Base-by-base conservation (phyloP, 1,284 basidiomycete species). In the Microbotryum lychnidis-dioicae region DNA sequence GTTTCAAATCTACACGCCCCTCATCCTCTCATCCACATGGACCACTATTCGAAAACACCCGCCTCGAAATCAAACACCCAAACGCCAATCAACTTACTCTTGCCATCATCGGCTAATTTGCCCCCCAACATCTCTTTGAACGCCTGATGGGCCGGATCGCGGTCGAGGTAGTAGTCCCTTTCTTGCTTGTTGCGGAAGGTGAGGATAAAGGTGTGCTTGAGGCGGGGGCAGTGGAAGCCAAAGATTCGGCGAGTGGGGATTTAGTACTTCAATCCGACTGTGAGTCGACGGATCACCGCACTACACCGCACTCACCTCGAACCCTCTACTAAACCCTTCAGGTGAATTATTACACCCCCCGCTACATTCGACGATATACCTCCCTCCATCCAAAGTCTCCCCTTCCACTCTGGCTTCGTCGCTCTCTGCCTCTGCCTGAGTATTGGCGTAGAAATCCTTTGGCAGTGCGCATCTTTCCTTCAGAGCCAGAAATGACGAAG, bases 41-140 rank as follows among this genome's bases (percentile, higher is more conserved):
- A 10, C 31, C 31, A 31, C 31, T 18, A 42, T 10, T 42, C 37
- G 47, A 66, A 66, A 3, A 53, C 57, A 3, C 62, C 62, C 23
- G 27, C 56, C 52, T 59, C 55, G 18, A 64, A 67, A 29, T 67
- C 63, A 25, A 64, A 58, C n/a, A 67, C 66, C n/a, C 60, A 59
- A 6, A 57, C 45, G 14, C 14, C 37, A 16, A 42, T 16, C 37
- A 42, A 42, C n/a, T n/a, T n/a, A 18, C 37, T 16, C 16, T 42
- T 42, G 14, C 37, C 37, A 42, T 42, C 37, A 12, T 61, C 58
- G 4, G 16, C 61, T 20, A 63, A 21, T 2, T 51, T 9, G 9
- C 44, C 50, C 10, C 16, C 29, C 7, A 55, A 50, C 7, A 58
- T 33, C 37, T 50, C 53, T 33, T 65, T 68, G 64, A 68, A 68